phyloP scores from a whole-genome alignment of 495 filamentous ascomycete species.

The Chlorociboria aeruginascens region DNA sequence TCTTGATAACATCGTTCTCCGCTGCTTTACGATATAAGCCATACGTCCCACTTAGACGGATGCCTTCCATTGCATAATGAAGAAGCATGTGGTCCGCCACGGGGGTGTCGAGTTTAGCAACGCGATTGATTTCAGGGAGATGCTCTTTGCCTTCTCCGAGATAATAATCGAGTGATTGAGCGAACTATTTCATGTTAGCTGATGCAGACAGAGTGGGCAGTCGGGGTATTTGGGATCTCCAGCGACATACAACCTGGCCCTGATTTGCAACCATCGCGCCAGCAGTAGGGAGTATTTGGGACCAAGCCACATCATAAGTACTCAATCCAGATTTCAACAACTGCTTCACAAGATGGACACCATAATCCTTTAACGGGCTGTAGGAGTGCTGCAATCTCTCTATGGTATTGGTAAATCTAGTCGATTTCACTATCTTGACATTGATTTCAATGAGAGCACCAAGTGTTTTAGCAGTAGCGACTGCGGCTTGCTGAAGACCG shows the following conservation, averaged over 20 bases:
- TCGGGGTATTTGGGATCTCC: neutral
- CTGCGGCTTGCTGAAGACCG: conserved; percentile 47
- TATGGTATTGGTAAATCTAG: conserved; percentile 41
- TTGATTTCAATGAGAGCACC: conserved; percentile 45
- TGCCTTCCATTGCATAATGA: conserved; percentile 46
- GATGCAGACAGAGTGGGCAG: neutral
- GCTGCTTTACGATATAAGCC: conserved; percentile 42
- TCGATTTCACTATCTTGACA: conserved; percentile 50
- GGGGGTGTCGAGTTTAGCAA: conserved; percentile 36
- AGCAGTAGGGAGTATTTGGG: conserved; percentile 40
- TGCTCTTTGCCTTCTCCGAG: conserved; percentile 40
- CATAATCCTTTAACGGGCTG: conserved; percentile 51
- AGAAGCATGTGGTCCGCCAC: conserved; percentile 36
- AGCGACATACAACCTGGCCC: conserved; percentile 41
- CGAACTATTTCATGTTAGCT: conserved; percentile 29
- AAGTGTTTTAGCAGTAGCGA: conserved; percentile 46
- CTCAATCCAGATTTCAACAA: conserved; percentile 51
- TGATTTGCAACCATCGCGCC: conserved; percentile 50
- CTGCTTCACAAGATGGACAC: conserved; percentile 52
- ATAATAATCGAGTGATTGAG: conserved; percentile 72
- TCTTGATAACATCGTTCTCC: conserved; percentile 32
- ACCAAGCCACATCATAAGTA: conserved; percentile 46
- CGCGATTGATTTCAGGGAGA: conserved; percentile 43
- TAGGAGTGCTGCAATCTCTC: conserved; percentile 23
- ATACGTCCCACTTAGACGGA: conserved; percentile 49